Evolutionary conservation across 73 alveolate species (phyloP), one percentile per base, ranked within the genome.

Genomic region (Paramecium sonneborni): DNA sequence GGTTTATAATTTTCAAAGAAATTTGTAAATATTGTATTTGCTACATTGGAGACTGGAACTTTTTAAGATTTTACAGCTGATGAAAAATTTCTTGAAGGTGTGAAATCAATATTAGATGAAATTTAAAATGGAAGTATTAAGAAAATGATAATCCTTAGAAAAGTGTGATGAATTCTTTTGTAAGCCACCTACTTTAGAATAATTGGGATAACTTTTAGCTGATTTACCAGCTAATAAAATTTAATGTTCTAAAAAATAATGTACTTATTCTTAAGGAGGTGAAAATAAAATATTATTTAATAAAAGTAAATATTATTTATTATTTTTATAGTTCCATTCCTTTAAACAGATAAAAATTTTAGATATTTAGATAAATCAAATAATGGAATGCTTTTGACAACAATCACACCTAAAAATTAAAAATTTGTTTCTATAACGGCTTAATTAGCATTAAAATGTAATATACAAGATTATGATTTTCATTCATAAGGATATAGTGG

Each of bases 341-440:
- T 79, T 18, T 44, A 79, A 21, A 34, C 43, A 2, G 74, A 62
- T 23, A 79, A 79, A 21, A 44, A 21, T 21, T 79, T 79, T 23
- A 38, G 90, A 38, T 79, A 79, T 44, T 32, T 79, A 8, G 90
- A 79, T 44, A 79, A 79, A 41, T 56, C 90, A 6, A 43, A 8
- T n/a, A 43, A 39, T 46, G 90, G 90, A 20, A 23, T 79, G 30
- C 55, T 79, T 8, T 7, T 79, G 20, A 34, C 90, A 24, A 41
- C 55, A 5, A 34, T 79, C 21, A 1, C 0, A 24, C 69, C 72
- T 5, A 35, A 72, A 15, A 24, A 39, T 20, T 57, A 21, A 20
- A 79, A 38, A 43, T 79, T 39, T 12, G 74, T 44, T 12, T 79
- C 90, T 0, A 79, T 79, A 11, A 79, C 90, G 21, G 90, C 90